phyloP scores from a whole-genome alignment of 352 stramenopile genomes.

The Achlya hypogyna region DNA sequence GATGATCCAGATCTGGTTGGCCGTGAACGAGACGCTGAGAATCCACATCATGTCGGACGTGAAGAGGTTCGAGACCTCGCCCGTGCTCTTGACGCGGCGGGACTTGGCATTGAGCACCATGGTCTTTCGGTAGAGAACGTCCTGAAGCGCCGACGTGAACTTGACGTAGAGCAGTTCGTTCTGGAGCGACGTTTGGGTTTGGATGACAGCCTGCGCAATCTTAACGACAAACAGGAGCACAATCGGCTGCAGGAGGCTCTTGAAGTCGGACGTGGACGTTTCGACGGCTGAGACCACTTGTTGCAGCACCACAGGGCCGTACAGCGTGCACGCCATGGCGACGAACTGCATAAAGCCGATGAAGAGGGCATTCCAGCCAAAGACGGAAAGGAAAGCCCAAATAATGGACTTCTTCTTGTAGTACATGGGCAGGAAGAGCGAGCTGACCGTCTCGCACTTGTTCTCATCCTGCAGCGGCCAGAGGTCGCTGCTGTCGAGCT shows the following conservation, averaged over 20 bases:
- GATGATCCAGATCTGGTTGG: constrained; percentile 32
- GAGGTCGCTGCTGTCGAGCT: constrained; percentile 37
- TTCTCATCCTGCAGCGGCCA: constrained; percentile 25
- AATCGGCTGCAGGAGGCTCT: constrained; percentile 24
- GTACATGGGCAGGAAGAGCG: constrained; percentile 22
- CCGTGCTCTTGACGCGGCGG: constrained; percentile 20
- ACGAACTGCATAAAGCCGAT: constrained; percentile 25
- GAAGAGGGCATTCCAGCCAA: constrained; percentile 13
- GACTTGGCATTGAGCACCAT: constrained; percentile 23
- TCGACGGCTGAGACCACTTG: constrained; percentile 33
- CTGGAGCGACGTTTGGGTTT: constrained; percentile 23
- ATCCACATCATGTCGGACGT: constrained; percentile 76
- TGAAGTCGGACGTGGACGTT: constrained; percentile 22
- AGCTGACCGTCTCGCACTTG: constrained; percentile 18
- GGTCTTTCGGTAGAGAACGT: constrained; percentile 33
- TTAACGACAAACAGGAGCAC: constrained; percentile 29
- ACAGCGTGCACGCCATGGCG: constrained; percentile 22
- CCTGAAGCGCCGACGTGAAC: constrained; percentile 23
- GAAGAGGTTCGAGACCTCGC: constrained; percentile 91
- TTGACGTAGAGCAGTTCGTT: constrained; percentile 26
- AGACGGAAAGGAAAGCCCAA: constrained; percentile 22
- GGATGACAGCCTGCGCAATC: constrained; percentile 26
- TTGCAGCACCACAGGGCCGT: constrained; percentile 32
- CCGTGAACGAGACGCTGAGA: constrained; percentile 27
- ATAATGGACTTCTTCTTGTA: constrained; percentile 20